Evolutionary conservation across 306 rosid species (phyloP).

Genomic region (Acmispon strigosus): DNA sequence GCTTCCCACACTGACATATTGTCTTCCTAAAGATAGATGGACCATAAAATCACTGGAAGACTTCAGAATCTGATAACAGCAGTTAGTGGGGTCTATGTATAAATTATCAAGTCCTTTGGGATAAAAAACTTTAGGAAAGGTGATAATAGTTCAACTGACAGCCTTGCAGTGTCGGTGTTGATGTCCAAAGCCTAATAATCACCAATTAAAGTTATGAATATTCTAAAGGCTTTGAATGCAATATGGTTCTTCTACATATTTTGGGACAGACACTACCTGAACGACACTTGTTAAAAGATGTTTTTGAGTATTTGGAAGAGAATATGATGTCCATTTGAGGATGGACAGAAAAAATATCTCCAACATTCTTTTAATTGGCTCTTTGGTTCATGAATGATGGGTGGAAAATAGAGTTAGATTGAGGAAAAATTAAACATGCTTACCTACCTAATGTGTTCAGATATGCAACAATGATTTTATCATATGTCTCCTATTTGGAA

Average conservation of each 20-base stretch:
- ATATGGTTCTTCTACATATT: conserved; percentile 12
- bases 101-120: conserved; percentile 43
- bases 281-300: background rate
- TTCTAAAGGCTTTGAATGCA: conserved; percentile 1
- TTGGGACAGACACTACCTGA: conserved; percentile 19
- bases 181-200: conserved; percentile 33
- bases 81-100: conserved; percentile 35
- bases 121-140: conserved; percentile 33
- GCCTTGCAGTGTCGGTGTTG: conserved; percentile 43
- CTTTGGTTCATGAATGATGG: conserved; percentile 8
- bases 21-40: conserved; percentile 4
- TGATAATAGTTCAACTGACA: conserved; percentile 36
- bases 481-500: background rate
- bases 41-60: conserved; percentile 17
- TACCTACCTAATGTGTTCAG: background rate
- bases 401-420: background rate
- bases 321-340: conserved; percentile 17
- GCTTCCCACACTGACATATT: background rate
- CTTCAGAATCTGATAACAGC: conserved; percentile 12
- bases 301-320: conserved; percentile 15
- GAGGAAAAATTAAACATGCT: background rate
- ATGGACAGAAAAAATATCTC: conserved; percentile 9
- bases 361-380: conserved; percentile 13
- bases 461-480: background rate
- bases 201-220: conserved; percentile 29